Percentiles rank a stretch among this genome's conserved stretches.
Conservation (phyloP, 2,329 filamentous ascomycete species). For the Fusarium xylarioides region DNA sequence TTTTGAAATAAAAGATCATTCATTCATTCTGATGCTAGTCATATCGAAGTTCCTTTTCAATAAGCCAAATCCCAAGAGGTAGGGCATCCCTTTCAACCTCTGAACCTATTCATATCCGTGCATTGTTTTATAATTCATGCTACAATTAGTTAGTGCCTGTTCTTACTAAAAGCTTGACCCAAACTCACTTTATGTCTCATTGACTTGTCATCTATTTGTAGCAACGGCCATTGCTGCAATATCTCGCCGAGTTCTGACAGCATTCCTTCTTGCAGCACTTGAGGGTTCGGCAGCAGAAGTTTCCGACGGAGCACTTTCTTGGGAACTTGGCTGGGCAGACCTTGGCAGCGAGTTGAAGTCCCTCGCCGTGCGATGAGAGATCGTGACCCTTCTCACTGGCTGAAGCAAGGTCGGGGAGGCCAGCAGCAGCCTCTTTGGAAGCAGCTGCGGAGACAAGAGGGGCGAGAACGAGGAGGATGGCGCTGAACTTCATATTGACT, state of each 20-base stretch:
- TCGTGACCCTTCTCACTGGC: constrained; percentile 6
- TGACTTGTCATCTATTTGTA: not conserved
- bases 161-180: fast-evolving
- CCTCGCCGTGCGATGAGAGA: not conserved
- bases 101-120: not conserved
- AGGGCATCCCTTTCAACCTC: fast-evolving
- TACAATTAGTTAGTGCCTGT: fast-evolving
- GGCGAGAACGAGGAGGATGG: not conserved
- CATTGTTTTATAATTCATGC: not conserved
- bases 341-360: not conserved
- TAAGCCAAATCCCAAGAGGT: fast-evolving
- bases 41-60: not conserved
- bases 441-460: constrained; percentile 14
- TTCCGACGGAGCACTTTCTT: constrained; percentile 9
- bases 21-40: not conserved
- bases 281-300: constrained; percentile 21
- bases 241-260: constrained; percentile 18
- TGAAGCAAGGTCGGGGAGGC: constrained; percentile 12
- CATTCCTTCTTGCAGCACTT: constrained; percentile 29
- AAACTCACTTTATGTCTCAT: not conserved
- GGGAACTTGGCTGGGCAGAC: constrained; percentile 27
- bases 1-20: not conserved
- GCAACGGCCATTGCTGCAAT: constrained; percentile 22
- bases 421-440: constrained; percentile 2
- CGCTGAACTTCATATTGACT: constrained; percentile 18